phyloP scores from a whole-genome alignment of 148 eudicot genomes.

The Vaccinium darrowii region DNA sequence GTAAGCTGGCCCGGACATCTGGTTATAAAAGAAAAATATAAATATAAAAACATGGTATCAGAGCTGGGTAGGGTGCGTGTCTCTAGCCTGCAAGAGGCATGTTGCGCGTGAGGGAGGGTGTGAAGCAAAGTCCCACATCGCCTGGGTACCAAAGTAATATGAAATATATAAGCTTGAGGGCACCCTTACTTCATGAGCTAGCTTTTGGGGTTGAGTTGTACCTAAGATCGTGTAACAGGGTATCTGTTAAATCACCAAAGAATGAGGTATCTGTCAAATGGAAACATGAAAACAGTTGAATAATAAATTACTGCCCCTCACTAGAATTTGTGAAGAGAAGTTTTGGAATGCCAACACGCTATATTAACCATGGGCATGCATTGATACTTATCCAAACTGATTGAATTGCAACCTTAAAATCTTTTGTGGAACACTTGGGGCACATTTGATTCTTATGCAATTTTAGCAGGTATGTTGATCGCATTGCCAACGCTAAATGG shows the following conservation, averaged over 20 bases:
- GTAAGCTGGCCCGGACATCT: no score
- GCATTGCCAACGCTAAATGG: constrained; percentile 87
- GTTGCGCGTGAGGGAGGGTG: no score
- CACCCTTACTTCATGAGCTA: no score
- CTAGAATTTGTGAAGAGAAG: background rate
- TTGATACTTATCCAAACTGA: background rate
- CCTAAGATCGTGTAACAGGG: no score
- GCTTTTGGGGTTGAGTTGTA: no score
- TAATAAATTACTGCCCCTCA: background rate
- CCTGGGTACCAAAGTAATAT: no score
- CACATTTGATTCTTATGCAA: constrained; percentile 18
- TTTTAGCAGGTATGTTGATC: constrained; percentile 74
- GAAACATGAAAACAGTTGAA: background rate
- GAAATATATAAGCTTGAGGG: no score
- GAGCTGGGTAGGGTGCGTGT: no score
- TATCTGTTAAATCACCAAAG: background rate
- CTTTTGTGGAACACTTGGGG: background rate
- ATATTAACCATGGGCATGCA: background rate
- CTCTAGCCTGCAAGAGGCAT: no score
- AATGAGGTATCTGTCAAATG: background rate
- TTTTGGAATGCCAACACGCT: background rate
- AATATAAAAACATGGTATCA: no score
- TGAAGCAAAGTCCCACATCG: no score
- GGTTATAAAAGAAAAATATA: no score
- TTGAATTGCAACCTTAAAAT: constrained; percentile 7